Evolutionary conservation across 2,329 filamentous ascomycete species (phyloP).

Genomic region (Balansia obtecta): DNA sequence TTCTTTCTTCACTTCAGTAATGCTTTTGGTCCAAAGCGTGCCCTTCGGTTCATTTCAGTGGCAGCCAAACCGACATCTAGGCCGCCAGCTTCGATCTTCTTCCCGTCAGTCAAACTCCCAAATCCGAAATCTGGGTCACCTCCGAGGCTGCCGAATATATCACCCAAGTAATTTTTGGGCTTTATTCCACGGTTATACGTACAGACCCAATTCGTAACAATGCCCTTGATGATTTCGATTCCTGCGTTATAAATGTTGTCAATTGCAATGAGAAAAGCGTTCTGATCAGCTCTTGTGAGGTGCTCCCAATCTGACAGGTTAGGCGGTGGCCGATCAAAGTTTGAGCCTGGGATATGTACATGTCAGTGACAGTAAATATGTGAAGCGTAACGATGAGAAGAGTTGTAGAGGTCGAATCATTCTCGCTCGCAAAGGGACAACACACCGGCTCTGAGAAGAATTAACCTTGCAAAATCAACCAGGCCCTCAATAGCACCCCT

Average conservation of each 20-base stretch:
- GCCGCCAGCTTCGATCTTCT: slow-evolving; percentile 15
- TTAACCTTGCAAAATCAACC: slow-evolving; percentile 54
- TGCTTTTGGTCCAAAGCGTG: slow-evolving; percentile 12
- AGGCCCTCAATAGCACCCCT: slow-evolving; percentile 42
- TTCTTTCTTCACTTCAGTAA: slow-evolving; percentile 9
- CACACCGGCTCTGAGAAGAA: slow-evolving; percentile 51
- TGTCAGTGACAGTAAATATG: background rate
- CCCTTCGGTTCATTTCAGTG: slow-evolving; percentile 18
- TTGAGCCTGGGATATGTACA: slow-evolving; percentile 31
- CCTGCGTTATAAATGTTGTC: slow-evolving; percentile 56
- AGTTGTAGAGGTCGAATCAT: background rate
- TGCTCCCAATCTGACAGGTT: slow-evolving; percentile 44
- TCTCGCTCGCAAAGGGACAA: background rate
- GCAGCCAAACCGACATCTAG: slow-evolving; percentile 11
- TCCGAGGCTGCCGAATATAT: slow-evolving; percentile 58
- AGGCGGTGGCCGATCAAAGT: slow-evolving; percentile 59
- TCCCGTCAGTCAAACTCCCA: slow-evolving; percentile 30
- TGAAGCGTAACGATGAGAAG: background rate
- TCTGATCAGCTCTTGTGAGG: slow-evolving; percentile 46
- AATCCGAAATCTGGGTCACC: slow-evolving; percentile 54
- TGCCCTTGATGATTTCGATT: slow-evolving; percentile 50
- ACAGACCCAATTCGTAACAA: slow-evolving; percentile 46
- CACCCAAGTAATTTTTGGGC: slow-evolving; percentile 54
- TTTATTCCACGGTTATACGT: slow-evolving; percentile 45
- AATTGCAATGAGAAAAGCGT: slow-evolving; percentile 50